Conservation (phyloP, 139 green algal genomes). For the Spirogloea muscicola region DNA sequence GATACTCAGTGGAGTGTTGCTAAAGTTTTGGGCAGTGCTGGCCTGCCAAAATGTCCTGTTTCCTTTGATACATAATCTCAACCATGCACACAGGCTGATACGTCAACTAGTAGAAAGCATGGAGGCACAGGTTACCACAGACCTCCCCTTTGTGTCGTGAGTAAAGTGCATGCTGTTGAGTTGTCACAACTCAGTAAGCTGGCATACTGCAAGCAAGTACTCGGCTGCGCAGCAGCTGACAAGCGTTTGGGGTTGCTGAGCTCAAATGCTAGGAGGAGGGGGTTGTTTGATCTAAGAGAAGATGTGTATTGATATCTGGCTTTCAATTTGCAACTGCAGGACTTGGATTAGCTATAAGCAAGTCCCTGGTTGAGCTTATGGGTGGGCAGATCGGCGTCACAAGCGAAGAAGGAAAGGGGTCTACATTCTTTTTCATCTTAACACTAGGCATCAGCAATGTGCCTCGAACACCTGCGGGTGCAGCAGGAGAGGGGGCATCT, state of each 20-base stretch:
- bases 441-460: not conserved
- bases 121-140: conserved; percentile 11
- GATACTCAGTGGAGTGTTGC: not conserved
- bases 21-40: not conserved
- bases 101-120: conserved; percentile 20
- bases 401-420: conserved; percentile 17
- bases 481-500: not conserved
- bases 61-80: not conserved
- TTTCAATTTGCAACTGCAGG: not conserved
- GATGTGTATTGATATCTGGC: no score
- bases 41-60: not conserved
- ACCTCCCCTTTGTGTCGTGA: not conserved
- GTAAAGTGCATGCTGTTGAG: not conserved
- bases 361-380: conserved; percentile 26
- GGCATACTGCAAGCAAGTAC: not conserved
- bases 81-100: conserved; percentile 17
- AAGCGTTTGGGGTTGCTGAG: no score
- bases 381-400: conserved; percentile 25
- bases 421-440: conserved; percentile 30
- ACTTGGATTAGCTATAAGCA: conserved; percentile 34
- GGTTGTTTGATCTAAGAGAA: no score
- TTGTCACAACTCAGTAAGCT: not conserved
- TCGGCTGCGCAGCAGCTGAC: no score
- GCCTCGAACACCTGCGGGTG: not conserved
- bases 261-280: no score